phyloP scores from a whole-genome alignment of 169 alveolate species.

The Plasmodium malariae region DNA sequence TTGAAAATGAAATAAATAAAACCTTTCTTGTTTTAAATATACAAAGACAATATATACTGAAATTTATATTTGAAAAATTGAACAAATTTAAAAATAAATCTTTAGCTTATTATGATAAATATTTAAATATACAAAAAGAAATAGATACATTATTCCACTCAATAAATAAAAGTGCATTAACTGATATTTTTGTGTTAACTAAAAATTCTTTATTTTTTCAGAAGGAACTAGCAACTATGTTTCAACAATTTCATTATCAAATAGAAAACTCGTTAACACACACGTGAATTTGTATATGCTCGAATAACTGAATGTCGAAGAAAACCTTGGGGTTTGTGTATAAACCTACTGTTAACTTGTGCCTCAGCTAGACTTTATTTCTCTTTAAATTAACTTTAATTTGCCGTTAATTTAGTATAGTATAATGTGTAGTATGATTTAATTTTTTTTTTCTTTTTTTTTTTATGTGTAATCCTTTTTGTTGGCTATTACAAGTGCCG shows the following conservation, averaged over 20 bases:
- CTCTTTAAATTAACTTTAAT: no score
- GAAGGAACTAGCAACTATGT: conserved; percentile 25
- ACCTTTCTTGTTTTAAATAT: conserved; percentile 20
- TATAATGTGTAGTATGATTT: no score
- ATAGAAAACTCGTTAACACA: conserved; percentile 28
- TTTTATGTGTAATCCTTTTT: no score
- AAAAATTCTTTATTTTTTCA: conserved; percentile 48
- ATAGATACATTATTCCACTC: conserved; percentile 15
- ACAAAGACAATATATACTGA: conserved; percentile 28
- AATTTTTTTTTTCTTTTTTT: no score
- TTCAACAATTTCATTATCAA: conserved; percentile 33
- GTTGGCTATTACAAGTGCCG: no score
- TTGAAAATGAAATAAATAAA: conserved; percentile 42
- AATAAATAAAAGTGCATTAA: conserved; percentile 40
- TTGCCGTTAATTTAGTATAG: no score
- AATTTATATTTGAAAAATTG: conserved; percentile 32
- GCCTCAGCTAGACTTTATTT: no score
- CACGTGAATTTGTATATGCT: no score
- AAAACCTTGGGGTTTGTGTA: neutral
- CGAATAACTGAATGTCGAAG: no score
- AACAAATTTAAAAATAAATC: conserved; percentile 20
- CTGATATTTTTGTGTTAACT: conserved; percentile 27
- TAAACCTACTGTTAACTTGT: neutral
- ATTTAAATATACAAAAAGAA: conserved; percentile 52
- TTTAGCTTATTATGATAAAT: conserved; percentile 16